Conservation (phyloP, 2,329 filamentous ascomycete genomes). For the Aspergillus carbonarius region DNA sequence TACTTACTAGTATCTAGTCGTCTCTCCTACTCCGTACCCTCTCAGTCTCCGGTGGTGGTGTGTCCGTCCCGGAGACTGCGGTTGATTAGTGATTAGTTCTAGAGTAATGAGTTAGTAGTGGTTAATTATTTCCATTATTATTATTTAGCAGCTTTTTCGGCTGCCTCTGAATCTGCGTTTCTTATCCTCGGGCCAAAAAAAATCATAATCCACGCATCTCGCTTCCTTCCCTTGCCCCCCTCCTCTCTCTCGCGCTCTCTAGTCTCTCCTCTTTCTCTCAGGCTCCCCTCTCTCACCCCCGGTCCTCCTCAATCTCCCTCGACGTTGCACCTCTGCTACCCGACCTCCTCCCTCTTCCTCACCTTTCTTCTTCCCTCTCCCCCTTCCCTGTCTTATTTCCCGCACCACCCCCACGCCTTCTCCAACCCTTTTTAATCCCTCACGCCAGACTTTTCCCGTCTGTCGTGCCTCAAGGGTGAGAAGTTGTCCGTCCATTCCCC, state of each 20-base stretch:
- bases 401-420: slow-evolving; percentile 24
- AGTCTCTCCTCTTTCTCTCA: slow-evolving; percentile 5
- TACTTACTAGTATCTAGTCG: not conserved
- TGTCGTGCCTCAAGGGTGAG: slow-evolving; percentile 26
- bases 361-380: slow-evolving; percentile 23
- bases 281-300: slow-evolving; percentile 2
- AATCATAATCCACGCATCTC: slow-evolving; percentile 21
- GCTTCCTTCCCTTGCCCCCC: slow-evolving; percentile 14
- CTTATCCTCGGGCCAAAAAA: slow-evolving; percentile 22
- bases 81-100: not conserved
- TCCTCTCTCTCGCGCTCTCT: slow-evolving; percentile 10
- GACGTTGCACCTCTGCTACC: slow-evolving; percentile 14
- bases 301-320: slow-evolving; percentile 11
- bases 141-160: not conserved
- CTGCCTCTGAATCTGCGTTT: slow-evolving; percentile 4
- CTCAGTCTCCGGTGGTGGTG: not conserved
- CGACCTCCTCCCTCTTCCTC: slow-evolving; percentile 25
- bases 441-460: slow-evolving; percentile 21
- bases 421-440: slow-evolving; percentile 19
- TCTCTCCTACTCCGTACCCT: not conserved
- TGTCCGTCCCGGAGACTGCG: not conserved
- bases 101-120: slow-evolving; percentile 2
- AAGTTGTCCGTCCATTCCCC: slow-evolving; percentile 15
- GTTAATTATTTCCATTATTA: slow-evolving; percentile 14
- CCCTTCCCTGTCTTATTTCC: slow-evolving; percentile 27